Evolutionary conservation across 306 rosid species (phyloP).

Genomic region (Malus fusca): DNA sequence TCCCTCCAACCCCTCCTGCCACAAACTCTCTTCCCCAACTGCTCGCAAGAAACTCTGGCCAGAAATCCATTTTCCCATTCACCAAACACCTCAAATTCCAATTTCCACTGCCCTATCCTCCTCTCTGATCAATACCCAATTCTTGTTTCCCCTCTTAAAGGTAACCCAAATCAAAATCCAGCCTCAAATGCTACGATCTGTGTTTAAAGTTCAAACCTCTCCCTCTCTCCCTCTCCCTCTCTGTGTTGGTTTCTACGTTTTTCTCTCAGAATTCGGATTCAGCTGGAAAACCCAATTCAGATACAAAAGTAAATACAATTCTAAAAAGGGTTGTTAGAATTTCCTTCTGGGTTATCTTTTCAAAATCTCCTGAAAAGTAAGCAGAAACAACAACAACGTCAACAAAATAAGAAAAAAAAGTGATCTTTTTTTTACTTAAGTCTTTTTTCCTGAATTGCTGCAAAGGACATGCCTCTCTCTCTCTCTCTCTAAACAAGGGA

Average conservation of each 20-base stretch:
- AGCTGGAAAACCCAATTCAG: not conserved
- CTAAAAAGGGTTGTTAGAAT: not conserved
- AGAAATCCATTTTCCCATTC: conserved; percentile 50
- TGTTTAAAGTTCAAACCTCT: not conserved
- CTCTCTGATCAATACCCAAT: not conserved
- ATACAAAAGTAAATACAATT: not conserved
- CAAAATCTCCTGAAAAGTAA: not conserved
- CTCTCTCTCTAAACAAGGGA: not conserved
- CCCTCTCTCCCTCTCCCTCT: not conserved
- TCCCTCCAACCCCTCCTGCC: conserved; percentile 86
- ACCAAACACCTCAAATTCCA: not conserved
- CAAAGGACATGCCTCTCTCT: not conserved
- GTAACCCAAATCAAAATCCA: not conserved
- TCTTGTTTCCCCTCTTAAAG: conserved; percentile 2
- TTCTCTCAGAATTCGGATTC: not conserved
- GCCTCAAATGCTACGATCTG: not conserved
- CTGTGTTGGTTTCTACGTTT: not conserved
- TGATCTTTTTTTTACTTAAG: too few relatives aligned
- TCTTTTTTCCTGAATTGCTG: too few relatives aligned
- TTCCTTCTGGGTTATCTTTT: not conserved
- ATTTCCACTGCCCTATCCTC: not conserved
- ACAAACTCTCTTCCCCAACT: conserved; percentile 84
- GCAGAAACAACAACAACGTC: not conserved
- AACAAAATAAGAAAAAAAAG: not conserved
- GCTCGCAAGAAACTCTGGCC: conserved; percentile 73